Base-by-base conservation (phyloP, 306 rosid genomes). In the Luffa aegyptiaca region DNA sequence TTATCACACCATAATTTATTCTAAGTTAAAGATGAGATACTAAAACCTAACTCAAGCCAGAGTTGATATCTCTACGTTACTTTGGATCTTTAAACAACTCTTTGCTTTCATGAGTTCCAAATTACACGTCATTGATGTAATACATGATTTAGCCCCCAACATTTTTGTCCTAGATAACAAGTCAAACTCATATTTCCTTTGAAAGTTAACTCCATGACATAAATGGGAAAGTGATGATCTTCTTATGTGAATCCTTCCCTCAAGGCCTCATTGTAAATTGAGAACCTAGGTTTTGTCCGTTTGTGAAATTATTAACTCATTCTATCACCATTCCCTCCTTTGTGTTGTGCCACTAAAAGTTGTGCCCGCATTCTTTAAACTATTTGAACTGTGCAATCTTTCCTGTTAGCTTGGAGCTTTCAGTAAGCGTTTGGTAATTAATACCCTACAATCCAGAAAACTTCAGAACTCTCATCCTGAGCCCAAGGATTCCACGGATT, bases 401-500 rank as follows among this genome's bases (percentile, higher is more conserved):
- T 31, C 44, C 20, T 0, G 70, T 63, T 63, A 35, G 8, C 73
- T 65, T 37, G 73, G n/a, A 64, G 36, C 31, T 65, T 36, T 8
- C 73, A 65, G 48, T 17, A 16, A 65, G 44, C 5, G 21, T 65
- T 37, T 2, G 73, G 8, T 65, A 65, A 41, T 36, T 65, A 65
- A 41, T 36, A 65, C 49, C 61, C 73, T 16, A 37, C 73, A 65
- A 65, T 65, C 73, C 48, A 17, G 26, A 65, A 36, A 65, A 65
- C 26, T 6, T 64, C 48, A 65, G 56, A 45, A 71, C 76, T 45
- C 20, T 21, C 55, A 71, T 71, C 57, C 18, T 13, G 17, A 45
- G 57, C 76, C 55, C 39, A 46, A 45, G 57, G 76, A 71, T 71
- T 71, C 55, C 39, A 46, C 21, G 57, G 76, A 71, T 71, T 71